phyloP scores from a whole-genome alignment of 768 basidiomycete species.

The Russula vinacea region DNA sequence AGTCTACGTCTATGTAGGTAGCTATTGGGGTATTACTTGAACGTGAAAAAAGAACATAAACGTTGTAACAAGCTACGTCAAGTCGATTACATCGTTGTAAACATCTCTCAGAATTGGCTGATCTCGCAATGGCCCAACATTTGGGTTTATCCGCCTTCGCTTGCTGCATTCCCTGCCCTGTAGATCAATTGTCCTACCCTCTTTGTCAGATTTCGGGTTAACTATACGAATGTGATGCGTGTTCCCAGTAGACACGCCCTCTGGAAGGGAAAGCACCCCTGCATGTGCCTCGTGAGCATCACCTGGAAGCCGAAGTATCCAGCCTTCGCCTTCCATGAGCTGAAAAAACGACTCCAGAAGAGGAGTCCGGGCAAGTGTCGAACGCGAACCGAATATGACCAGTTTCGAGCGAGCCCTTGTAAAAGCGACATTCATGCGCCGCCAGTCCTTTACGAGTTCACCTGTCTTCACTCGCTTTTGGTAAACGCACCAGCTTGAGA shows the following conservation, averaged over 20 bases:
- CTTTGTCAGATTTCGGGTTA: conserved; percentile 35
- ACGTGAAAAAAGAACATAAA: background rate
- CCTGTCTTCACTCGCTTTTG: conserved; percentile 57
- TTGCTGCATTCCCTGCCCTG: conserved; percentile 32
- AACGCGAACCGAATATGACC: conserved; percentile 83
- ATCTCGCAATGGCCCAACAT: conserved; percentile 49
- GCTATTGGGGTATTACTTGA: background rate
- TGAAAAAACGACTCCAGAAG: conserved; percentile 72
- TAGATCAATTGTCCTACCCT: conserved; percentile 36
- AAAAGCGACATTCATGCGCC: conserved; percentile 94
- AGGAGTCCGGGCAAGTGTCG: conserved; percentile 60
- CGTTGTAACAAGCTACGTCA: conserved; percentile 9
- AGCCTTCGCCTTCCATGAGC: conserved; percentile 66
- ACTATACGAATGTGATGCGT: conserved; percentile 18
- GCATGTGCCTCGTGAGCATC: conserved; percentile 45
- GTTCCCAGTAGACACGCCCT: conserved; percentile 17
- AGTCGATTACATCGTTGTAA: conserved; percentile 41
- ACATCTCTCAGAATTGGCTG: conserved; percentile 62
- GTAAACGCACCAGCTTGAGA: background rate
- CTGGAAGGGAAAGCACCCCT: conserved; percentile 42
- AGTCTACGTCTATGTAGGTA: conserved; percentile 1
- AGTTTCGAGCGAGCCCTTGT: conserved; percentile 90
- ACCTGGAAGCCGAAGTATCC: conserved; percentile 62
- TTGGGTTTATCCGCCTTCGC: conserved; percentile 39
- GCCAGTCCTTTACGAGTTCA: conserved; percentile 92